A percentile compares a stretch with the other conserved stretches of the same genome.
phyloP scores from a whole-genome alignment of 2,329 filamentous ascomycete species.

The Claviceps pusilla region DNA sequence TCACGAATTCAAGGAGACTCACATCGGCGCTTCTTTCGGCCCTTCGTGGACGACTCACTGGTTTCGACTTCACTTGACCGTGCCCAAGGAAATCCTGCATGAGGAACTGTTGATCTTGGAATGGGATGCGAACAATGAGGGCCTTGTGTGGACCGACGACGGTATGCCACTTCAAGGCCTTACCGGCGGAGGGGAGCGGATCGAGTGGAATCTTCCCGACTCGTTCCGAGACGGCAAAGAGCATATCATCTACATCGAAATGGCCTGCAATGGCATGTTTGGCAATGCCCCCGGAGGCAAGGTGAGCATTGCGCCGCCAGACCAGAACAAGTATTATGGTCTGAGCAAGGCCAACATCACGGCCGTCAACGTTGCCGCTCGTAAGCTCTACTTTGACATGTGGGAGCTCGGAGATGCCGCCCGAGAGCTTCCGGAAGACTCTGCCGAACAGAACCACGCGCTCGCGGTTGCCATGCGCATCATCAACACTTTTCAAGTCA shows the following conservation, averaged over 20 bases:
- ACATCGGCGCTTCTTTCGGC: slow-evolving; percentile 67
- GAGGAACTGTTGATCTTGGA: slow-evolving; percentile 85
- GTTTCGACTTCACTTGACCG: slow-evolving; percentile 71
- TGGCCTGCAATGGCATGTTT: slow-evolving; percentile 98
- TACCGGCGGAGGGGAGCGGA: slow-evolving; percentile 75
- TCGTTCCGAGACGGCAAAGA: slow-evolving; percentile 70
- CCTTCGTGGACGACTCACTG: slow-evolving; percentile 97
- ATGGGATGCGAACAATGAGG: slow-evolving; percentile 92
- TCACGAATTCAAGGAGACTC: slow-evolving; percentile 59
- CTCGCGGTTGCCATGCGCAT: slow-evolving; percentile 72
- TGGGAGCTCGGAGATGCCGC: slow-evolving; percentile 94
- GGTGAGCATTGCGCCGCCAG: slow-evolving; percentile 65
- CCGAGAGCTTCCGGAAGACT: slow-evolving; percentile 74
- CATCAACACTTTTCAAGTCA: slow-evolving; percentile 77
- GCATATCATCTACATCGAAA: slow-evolving; percentile 88
- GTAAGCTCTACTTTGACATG: slow-evolving; percentile 76
- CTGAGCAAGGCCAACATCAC: slow-evolving; percentile 71
- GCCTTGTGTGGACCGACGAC: slow-evolving; percentile 81
- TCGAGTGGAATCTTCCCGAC: slow-evolving; percentile 81
- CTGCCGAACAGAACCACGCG: slow-evolving; percentile 79
- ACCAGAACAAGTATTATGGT: slow-evolving; percentile 67
- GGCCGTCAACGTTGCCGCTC: slow-evolving; percentile 72
- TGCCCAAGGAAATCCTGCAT: slow-evolving; percentile 56
- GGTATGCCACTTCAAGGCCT: slow-evolving; percentile 85
- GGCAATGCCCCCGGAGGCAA: slow-evolving; percentile 77